Base-by-base conservation (phyloP, 805 yeast genomes). In the Suhomyces faveliae region DNA sequence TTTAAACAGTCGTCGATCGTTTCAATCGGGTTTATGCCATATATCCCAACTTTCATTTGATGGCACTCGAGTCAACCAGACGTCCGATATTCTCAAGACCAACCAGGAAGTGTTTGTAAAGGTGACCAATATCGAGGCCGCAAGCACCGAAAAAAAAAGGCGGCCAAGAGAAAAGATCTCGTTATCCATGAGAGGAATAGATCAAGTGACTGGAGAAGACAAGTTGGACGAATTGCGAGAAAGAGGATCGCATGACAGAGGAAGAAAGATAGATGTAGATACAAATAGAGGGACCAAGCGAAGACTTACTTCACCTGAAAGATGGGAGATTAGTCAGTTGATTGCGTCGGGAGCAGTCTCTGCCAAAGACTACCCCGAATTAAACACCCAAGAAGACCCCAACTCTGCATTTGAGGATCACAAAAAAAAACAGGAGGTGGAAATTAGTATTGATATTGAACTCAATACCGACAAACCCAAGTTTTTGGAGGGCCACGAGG, bases 241-340 rank as follows among this genome's bases (percentile, higher is more conserved):
- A 53, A 35, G 48, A 27, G n/a, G 12, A 10, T 4, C 13, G n/a
- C 54, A 17, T 52, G 45, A 52, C 59, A 56, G 41, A 35, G 47
- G 29, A 35, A 24, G 23, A 43, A 30, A 43, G 43, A 11, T 25
- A 46, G 21, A 25, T 13, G 13, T 13, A 40, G 20, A 40, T 5
- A 3, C 30, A 1, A 13, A 20, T 2, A n/a, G 39, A 10, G 42
- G 51, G 67, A 74, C 35, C 22, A 63, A 61, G 40, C 48, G 74
- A 51, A 74, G 87, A 45, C 63, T 85, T 29, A 85, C 95, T 0
- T 86, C 95, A 0, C 95, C 95, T 0, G 98, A 91, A 64, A 67
- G 89, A 47, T 91, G 97, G 96, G 97, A 92, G 60, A 76, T 88
- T 44, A 74, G 87, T 27, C 97, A 91, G 60, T 68, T 91, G 40